Evolutionary conservation across 116 monocot species (phyloP).

Genomic region (Posidonia oceanica): DNA sequence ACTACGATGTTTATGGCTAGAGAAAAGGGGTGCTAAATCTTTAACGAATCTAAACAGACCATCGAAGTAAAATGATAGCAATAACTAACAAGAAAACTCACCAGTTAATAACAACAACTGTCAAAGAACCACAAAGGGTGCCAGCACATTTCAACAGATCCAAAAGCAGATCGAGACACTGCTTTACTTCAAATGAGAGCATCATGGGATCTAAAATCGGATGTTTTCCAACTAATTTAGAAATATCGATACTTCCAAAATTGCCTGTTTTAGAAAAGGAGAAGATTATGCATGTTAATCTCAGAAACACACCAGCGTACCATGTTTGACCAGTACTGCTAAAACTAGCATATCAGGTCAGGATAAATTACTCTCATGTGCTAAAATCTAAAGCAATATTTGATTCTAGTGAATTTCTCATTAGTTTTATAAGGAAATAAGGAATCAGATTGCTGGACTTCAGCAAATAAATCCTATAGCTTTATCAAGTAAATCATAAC

Average conservation of each 20-base stretch:
- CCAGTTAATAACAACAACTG: slow-evolving; percentile 43
- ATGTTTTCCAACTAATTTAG: slow-evolving; percentile 36
- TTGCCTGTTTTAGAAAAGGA: slow-evolving; percentile 35
- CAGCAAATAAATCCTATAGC: too few species aligned
- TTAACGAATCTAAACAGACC: too few species aligned
- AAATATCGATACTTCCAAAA: slow-evolving; percentile 29
- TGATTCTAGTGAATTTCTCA: too few species aligned
- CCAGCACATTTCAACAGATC: slow-evolving; percentile 48
- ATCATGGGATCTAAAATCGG: slow-evolving; percentile 34
- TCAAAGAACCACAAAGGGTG: slow-evolving; percentile 35
- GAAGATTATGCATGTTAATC: slow-evolving; percentile 5
- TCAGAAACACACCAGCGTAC: not conserved
- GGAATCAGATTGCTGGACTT: too few species aligned
- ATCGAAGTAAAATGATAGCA: too few species aligned
- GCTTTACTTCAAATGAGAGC: slow-evolving; percentile 44
- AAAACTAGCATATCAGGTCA: too few species aligned
- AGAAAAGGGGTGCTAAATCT: too few species aligned
- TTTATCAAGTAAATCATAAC: too few species aligned
- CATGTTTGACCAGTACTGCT: not conserved
- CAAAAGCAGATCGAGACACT: slow-evolving; percentile 44
- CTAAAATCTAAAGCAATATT: too few species aligned
- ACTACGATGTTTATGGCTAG: too few species aligned
- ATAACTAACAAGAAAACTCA: not conserved
- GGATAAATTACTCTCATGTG: too few species aligned
- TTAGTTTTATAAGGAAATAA: too few species aligned